phyloP scores from a whole-genome alignment of 768 basidiomycete species.

The Trichaptum fuscoviolaceum region DNA sequence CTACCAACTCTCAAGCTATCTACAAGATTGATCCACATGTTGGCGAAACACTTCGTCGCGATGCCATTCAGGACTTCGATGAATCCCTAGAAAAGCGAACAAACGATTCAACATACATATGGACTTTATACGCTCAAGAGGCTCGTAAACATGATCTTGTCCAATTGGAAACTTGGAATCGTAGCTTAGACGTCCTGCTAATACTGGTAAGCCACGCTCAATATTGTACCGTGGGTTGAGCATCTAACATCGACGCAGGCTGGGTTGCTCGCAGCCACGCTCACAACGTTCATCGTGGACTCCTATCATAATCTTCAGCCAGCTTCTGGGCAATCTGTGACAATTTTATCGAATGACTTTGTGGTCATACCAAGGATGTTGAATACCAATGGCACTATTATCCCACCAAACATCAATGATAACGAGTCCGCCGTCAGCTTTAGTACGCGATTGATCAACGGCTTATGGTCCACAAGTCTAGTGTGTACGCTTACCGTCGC shows the following conservation, averaged over 20 bases:
- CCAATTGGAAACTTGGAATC: not conserved
- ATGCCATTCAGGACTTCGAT: not conserved
- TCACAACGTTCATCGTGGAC: slow-evolving; percentile 21
- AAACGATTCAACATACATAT: not conserved
- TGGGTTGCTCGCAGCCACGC: slow-evolving; percentile 20
- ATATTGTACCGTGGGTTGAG: not conserved
- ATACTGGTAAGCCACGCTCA: not conserved
- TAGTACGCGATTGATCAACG: slow-evolving; percentile 17
- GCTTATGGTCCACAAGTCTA: slow-evolving; percentile 22
- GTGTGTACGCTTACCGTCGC: slow-evolving; percentile 20
- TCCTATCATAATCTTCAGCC: slow-evolving; percentile 17
- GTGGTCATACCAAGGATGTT: slow-evolving; percentile 11
- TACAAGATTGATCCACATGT: too few species aligned
- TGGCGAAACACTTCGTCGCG: too few species aligned
- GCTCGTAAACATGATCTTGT: not conserved
- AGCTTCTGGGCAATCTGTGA: slow-evolving; percentile 8
- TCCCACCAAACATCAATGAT: too few species aligned
- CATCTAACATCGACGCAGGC: slow-evolving; percentile 12
- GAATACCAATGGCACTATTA: not conserved
- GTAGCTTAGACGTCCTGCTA: not conserved
- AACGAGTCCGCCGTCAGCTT: not conserved
- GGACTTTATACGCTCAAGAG: not conserved
- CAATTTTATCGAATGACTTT: slow-evolving; percentile 2
- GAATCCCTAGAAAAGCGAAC: not conserved
- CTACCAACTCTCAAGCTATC: too few species aligned